A percentile compares a stretch with the other conserved stretches of the same genome.
These are phyloP conservation scores for Cytospora leucostoma DNA, from an alignment of 2,329 filamentous ascomycete species.

Conservation along the genomic window DNA sequence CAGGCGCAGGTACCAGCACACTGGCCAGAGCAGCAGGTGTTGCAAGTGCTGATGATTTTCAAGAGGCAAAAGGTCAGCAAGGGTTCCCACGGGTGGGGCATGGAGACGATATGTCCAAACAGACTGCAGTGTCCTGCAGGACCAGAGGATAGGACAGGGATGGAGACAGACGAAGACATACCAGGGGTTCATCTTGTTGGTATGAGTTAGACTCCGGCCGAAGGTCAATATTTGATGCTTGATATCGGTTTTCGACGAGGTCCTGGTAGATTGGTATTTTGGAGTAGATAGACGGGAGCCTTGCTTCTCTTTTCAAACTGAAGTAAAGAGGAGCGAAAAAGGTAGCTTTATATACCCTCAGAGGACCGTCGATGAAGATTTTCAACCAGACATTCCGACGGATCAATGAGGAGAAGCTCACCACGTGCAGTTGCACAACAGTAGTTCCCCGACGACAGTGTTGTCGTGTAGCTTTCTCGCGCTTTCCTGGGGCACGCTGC, in stretches of 20 bases:
- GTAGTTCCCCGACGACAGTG: neutral
- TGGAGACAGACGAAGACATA: slow-evolving; percentile 1
- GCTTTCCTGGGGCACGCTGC: neutral
- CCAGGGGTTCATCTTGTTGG: slow-evolving; percentile 23
- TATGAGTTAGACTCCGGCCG: neutral
- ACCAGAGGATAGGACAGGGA: neutral
- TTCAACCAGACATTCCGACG: slow-evolving; percentile 1
- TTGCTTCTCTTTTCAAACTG: neutral
- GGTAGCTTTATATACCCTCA: slow-evolving; percentile 11
- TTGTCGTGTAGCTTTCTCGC: slow-evolving; percentile 4
- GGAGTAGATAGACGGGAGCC: slow-evolving; percentile 2
- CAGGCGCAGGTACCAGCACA: slow-evolving; percentile 23
- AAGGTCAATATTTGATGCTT: neutral
- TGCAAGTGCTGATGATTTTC: slow-evolving; percentile 15
- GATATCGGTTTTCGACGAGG: neutral
- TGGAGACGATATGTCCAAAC: neutral
- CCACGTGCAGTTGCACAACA: slow-evolving; percentile 15
- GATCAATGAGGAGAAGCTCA: slow-evolving; percentile 12
- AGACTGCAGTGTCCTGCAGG: neutral
- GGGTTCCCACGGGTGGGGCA: neutral
- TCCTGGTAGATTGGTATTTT: slow-evolving; percentile 4
- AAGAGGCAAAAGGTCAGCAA: slow-evolving; percentile 12
- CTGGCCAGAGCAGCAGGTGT: slow-evolving; percentile 26
- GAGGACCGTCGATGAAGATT: neutral
- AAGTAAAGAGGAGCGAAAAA: slow-evolving; percentile 3